Base-by-base conservation (phyloP, 805 yeast species). In the Starmerella scarabaei region DNA sequence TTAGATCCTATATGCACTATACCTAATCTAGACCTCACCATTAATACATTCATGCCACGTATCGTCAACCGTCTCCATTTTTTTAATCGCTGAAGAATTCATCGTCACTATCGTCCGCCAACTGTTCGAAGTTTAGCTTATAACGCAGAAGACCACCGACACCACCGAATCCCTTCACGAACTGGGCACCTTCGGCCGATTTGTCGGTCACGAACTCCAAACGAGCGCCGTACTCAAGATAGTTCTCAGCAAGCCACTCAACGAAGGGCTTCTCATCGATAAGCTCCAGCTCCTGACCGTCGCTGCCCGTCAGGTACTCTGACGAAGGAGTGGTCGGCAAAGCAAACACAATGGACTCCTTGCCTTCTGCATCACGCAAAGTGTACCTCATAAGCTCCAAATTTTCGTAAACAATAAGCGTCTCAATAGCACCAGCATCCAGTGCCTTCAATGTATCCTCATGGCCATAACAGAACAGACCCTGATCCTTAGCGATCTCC, bases 221-320 rank as follows among this genome's bases (percentile, higher is more conserved):
- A 45, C 80, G 75, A 38, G 98, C 94, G 73, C 99, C 99, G 56
- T 73, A 91, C 21, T 73, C 80, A 60, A 77, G 80, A 67, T 91
- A 91, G 65, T 85, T 83, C 67, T 88, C 98, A 36, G 98, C 97
- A 49, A 91, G 70, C 99, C 99, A 91, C 66, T 91, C 98, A 50
- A 91, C 72, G 54, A 91, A 71, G 30, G 84, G 75, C 64, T 75
- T 77, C 61, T 91, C 97, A 38, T 76, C 77, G 29, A 80, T 73
- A 39, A 81, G 65, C 61, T 91, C 98, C 80, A 91, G 80, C 61
- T 91, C 97, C 41, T 75, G 68, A 39, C 97, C 98, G 29, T 93
- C 80, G 60, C 78, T 82, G 65, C 86, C 97, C 40, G 80, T 55
- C 53, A 80, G 70, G 62, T 77, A 80, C 6, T 79, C 68, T 59